Evolutionary conservation across 768 basidiomycete species (phyloP), one percentile per base, ranked within the genome.

Genomic region (Auricularia sp.): DNA sequence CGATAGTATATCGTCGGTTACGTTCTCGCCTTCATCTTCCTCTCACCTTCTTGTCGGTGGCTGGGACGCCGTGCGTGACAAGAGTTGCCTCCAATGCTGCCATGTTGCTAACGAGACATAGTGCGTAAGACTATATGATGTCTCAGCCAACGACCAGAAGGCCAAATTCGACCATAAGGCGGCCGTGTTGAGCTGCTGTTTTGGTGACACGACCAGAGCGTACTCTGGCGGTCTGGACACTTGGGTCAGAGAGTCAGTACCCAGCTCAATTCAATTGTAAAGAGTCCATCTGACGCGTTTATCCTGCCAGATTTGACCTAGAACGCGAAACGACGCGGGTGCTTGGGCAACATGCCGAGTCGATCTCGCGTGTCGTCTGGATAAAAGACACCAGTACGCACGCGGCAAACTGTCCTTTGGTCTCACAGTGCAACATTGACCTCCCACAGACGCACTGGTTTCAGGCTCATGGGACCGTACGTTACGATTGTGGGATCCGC

Each of bases 401-500:
- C 39, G 4, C 21, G 29, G 29, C 29, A 29, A 29, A 29, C 29
- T 29, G 29, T 29, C 29, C 29, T 29, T 29, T 29, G 29, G 29
- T 29, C 29, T 2, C 29, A 29, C 2, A 29, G 29, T 29, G 29
- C 29, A 3, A 29, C 29, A 2, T 3, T 29, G 29, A 35, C 47
- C 0, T 33, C 11, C 11, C 61, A 3, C 69, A 94, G 92, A 90
- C 69, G 66, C 76, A 1, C 78, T 98, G 33, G 81, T 98, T 56
- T 88, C 92, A 0, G 93, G 90, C 11, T 94, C 93, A 16, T 98
- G 94, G 93, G 95, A 98, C 72, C 84, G 87, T 60, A 88, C 91
- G 0, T 71, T 98, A 33, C 88, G 88, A 11, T 84, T 94, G 70
- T 97, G 92, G 88, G 93, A 98, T 71, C 84, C 88, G 0, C 83